Evolutionary conservation across 352 stramenopile species (phyloP).

Genomic region (Peronospora farinosa): DNA sequence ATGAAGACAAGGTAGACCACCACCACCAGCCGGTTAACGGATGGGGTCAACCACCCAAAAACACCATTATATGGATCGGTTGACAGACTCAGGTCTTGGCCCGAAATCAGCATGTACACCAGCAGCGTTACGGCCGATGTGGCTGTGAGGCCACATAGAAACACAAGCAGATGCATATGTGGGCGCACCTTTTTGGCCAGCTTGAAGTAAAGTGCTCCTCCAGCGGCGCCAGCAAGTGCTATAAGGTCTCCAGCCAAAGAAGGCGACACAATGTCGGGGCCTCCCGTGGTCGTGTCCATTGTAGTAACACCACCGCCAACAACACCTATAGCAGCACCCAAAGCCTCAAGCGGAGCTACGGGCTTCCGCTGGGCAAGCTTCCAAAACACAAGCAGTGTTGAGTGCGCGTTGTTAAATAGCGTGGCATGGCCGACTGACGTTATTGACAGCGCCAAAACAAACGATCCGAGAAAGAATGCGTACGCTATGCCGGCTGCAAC

Average conservation of each 20-base stretch:
- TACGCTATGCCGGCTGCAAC: conserved; percentile 53
- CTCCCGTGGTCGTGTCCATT: conserved; percentile 43
- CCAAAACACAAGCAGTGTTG: conserved; percentile 65
- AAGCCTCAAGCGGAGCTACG: conserved; percentile 53
- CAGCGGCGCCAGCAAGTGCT: conserved; percentile 57
- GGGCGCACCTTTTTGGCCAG: conserved; percentile 68
- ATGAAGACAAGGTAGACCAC: conserved; percentile 81
- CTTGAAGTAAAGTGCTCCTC: conserved; percentile 72
- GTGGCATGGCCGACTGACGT: conserved; percentile 80
- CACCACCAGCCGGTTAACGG: conserved; percentile 51
- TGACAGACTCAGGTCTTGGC: conserved; percentile 55
- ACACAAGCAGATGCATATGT: conserved; percentile 67
- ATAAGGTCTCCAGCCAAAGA: conserved; percentile 58
- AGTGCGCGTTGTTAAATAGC: conserved; percentile 82
- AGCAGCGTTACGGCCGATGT: conserved; percentile 53
- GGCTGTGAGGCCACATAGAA: conserved; percentile 52
- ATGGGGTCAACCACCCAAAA: conserved; percentile 77
- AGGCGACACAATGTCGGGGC: conserved; percentile 37
- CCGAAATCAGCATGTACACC: conserved; percentile 50
- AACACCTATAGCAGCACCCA: conserved; percentile 63
- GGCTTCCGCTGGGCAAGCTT: conserved; percentile 56
- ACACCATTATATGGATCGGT: conserved; percentile 57
- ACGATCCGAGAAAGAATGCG: conserved; percentile 68
- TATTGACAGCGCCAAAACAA: conserved; percentile 51
- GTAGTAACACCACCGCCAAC: conserved; percentile 62